Evolutionary conservation across 164 flowering plant genomes (phyloP), one percentile per base, ranked within the genome.

Genomic region (Kingdonia uniflora): DNA sequence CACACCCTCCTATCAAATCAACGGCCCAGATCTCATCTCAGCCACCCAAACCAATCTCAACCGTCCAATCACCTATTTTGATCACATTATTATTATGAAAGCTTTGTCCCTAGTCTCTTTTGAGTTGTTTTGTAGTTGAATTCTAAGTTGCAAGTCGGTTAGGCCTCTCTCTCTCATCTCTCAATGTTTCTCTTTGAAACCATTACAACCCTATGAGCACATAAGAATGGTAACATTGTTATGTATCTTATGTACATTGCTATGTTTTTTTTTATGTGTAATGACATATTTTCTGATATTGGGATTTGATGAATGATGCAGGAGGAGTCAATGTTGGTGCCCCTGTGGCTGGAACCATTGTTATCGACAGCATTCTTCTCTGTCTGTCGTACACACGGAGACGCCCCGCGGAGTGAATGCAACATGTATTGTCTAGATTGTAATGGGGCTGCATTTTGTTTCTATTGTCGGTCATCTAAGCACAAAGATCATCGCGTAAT

Each of bases 361-460:
- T 70, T 91, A 2, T 71, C 68, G 10, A 78, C 88, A 0, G 17
- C 70, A 0, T 91, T 87, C 65, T 91, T 91, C 80, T 45, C 68
- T 25, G 62, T 65, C 15, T 91, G 98, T 72, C 70, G 76, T 13
- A 72, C 68, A 4, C 98, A 91, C 63, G 74, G 80, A 5, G 90
- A 76, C 51, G 75, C 87, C 2, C 77, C 95, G 0, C 56, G 87
- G 56, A 84, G 84, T 19, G 97, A 91, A 59, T 80, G 96, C 65
- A 91, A 91, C 54, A 80, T 91, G 92, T 91, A 54, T 41, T 91
- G 98, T 62, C 42, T 91, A 14, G 95, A 87, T 51, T 91, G 98
- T 64, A 64, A 60, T 41, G 69, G 50, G 19, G 77, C 64, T 45
- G 83, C 98, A 1, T 85, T 91, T 56, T 91, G 98, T 71, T 80